These are phyloP conservation scores for Glycine latifolia DNA, from an alignment of 306 rosid genomes.

Conservation along the genomic window DNA sequence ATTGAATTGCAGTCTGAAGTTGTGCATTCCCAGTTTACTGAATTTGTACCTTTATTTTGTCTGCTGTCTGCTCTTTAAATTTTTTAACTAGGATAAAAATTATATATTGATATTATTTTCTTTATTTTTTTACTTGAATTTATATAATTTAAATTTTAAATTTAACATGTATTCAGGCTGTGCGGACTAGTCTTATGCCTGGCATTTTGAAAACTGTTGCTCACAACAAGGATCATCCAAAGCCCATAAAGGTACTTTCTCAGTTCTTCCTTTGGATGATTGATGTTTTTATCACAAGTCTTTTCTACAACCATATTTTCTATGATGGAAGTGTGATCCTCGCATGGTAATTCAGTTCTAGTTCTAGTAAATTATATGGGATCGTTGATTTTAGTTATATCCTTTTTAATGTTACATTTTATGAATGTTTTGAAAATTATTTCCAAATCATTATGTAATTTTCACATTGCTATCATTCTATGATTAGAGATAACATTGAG, in stretches of 20 bases:
- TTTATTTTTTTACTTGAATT: background rate
- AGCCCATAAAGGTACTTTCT: constrained; percentile 84
- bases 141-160: constrained; percentile 29
- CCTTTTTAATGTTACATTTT: background rate
- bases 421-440: constrained; percentile 1
- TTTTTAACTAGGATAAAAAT: too few relatives aligned
- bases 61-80: too few relatives aligned
- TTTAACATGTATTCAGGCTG: constrained; percentile 59
- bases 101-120: background rate
- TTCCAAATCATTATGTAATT: constrained; percentile 27
- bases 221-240: constrained; percentile 92
- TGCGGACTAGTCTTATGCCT: constrained; percentile 87
- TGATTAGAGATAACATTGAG: background rate
- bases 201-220: constrained; percentile 88
- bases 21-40: too few relatives aligned
- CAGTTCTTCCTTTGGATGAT: constrained; percentile 19
- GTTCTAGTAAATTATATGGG: background rate
- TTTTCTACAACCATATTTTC: background rate
- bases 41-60: too few relatives aligned
- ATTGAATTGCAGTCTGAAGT: too few relatives aligned
- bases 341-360: constrained; percentile 1
- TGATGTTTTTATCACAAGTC: background rate
- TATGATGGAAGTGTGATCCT: background rate
- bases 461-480: background rate
- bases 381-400: background rate